Evolutionary conservation across 495 filamentous ascomycete species (phyloP), one percentile per base, ranked within the genome.

Genomic region (Tuber magnatum): DNA sequence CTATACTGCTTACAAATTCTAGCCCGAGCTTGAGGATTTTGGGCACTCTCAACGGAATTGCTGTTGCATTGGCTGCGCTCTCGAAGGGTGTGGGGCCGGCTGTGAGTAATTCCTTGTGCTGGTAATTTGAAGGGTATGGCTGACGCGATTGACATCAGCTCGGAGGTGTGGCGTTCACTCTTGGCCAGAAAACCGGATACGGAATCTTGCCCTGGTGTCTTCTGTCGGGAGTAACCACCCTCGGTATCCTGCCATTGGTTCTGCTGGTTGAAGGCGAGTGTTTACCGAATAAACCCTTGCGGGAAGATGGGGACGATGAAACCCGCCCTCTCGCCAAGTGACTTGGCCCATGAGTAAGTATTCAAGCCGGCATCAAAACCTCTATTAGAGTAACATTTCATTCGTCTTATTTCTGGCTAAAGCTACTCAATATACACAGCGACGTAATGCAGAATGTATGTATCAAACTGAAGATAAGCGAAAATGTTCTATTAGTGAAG

Each of bases 1-100:
- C 91, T n/a, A 96, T 97, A 80, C 84, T 97, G 32, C 86, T 98
- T 28, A 97, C 94, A 69, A 98, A 97, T 84, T 92, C 91, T 28
- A 93, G 93, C 1, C 83, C 86, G 0, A 91, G 88, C 69, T 84
- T 97, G 44, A 85, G 88, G 43, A 87, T 96, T 69, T 87, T 97
- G 10, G 94, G 94, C 0, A 97, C 94, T 2, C 84, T 98, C 71
- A 98, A 98, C 81, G 94, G 94, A 0, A 89, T 97, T 72, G 92
- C 91, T 1, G 94, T 93, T 1, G 91, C 90, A 70, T 87, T 94
- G 43, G 90, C 89, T 76, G 93, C 92, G 0, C 80, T 97, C 32
- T 94, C 94, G 14, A 86, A 93, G 42, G 93, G 92, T 1, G 80
- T 86, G 20, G 94, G 94, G 0, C 94, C 94, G 8, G 91, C 91